Percentiles rank a stretch among this genome's conserved stretches.
Evolutionary conservation across 2,329 filamentous ascomycete species (phyloP).

Genomic region (Nigrospora sphaerica): DNA sequence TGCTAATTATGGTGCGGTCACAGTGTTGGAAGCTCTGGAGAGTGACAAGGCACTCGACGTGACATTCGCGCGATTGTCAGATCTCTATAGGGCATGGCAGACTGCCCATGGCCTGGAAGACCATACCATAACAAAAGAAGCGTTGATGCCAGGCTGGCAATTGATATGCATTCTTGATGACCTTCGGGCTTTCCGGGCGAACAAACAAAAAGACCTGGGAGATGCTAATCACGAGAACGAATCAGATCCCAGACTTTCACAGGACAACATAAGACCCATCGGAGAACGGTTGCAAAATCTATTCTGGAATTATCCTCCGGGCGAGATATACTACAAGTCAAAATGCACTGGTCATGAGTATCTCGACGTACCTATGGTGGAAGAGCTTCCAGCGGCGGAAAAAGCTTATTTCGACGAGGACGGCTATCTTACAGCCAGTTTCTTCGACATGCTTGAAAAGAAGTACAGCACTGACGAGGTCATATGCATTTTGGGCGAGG

Average conservation of each 20-base stretch:
- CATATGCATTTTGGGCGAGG: too few species aligned
- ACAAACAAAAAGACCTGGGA: too few species aligned
- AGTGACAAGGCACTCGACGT: neutral
- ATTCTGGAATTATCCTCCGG: neutral
- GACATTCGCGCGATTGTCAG: too few species aligned
- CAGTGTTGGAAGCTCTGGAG: neutral
- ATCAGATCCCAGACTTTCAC: too few species aligned
- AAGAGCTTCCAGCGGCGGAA: neutral
- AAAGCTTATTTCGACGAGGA: neutral
- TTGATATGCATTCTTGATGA: neutral
- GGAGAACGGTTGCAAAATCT: neutral
- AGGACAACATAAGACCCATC: too few species aligned
- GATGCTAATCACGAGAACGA: too few species aligned
- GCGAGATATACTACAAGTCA: neutral
- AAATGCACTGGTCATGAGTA: neutral
- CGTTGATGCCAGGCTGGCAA: neutral
- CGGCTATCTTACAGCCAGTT: neutral
- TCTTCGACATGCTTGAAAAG: neutral
- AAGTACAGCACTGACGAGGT: neutral
- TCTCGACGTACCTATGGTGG: neutral
- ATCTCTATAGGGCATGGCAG: neutral
- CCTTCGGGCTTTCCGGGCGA: neutral
- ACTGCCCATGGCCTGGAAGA: neutral
- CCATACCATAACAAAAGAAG: neutral
- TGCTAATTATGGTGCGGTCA: neutral